Conservation (phyloP, 495 filamentous ascomycete genomes). For the Viridothelium virens region DNA sequence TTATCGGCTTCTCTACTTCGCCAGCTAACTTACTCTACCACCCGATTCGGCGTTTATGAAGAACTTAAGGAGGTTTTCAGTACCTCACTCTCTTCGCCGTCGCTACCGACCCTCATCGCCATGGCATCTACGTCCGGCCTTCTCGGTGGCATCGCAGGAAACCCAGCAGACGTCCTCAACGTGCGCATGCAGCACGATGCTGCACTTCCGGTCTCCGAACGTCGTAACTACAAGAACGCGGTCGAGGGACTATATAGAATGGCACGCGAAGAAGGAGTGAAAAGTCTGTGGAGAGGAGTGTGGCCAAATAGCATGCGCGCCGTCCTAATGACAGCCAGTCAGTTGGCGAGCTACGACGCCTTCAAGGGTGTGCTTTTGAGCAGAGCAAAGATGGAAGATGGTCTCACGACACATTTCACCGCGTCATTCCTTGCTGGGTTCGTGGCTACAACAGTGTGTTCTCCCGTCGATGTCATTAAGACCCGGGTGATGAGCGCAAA, state of each 20-base stretch:
- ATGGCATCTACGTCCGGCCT: slow-evolving; percentile 80
- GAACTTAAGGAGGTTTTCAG: slow-evolving; percentile 69
- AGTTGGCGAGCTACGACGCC: slow-evolving; percentile 84
- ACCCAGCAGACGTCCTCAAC: slow-evolving; percentile 92
- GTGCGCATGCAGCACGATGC: slow-evolving; percentile 98
- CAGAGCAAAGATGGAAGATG: slow-evolving; percentile 62
- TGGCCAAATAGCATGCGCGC: slow-evolving; percentile 87
- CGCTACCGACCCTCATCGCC: slow-evolving; percentile 63
- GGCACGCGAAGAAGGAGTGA: slow-evolving; percentile 67
- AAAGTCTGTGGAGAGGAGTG: slow-evolving; percentile 74
- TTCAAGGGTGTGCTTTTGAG: slow-evolving; percentile 75
- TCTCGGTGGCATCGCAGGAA: slow-evolving; percentile 81
- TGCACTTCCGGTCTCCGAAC: slow-evolving; percentile 61
- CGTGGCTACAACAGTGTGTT: slow-evolving; percentile 89
- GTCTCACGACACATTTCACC: slow-evolving; percentile 74
- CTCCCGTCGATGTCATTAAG: slow-evolving; percentile 95
- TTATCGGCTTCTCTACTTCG: slow-evolving; percentile 87
- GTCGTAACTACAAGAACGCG: slow-evolving; percentile 83
- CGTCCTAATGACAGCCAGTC: slow-evolving; percentile 85
- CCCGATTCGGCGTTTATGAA: slow-evolving; percentile 91
- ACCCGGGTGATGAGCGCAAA: slow-evolving; percentile 82
- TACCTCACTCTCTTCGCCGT: slow-evolving; percentile 44
- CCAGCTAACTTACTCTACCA: slow-evolving; percentile 82
- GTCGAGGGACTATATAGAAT: slow-evolving; percentile 80
- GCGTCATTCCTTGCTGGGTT: slow-evolving; percentile 83